Evolutionary conservation across 768 basidiomycete species (phyloP).

Genomic region (Podaxis carcinomalis): DNA sequence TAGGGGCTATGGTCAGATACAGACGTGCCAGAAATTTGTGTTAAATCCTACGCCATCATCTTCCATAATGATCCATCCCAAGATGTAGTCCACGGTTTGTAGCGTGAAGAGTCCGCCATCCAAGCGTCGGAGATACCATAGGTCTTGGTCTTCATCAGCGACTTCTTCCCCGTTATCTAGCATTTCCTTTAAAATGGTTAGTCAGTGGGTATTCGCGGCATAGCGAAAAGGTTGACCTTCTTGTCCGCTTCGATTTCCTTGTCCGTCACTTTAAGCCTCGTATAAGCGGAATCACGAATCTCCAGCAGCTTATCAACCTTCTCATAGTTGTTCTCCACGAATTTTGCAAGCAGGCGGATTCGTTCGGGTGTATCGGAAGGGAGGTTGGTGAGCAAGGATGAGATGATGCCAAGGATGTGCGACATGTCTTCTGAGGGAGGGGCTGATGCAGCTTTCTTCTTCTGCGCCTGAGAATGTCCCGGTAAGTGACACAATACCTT

Average conservation of each 20-base stretch:
- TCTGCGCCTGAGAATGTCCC: constrained; percentile 34
- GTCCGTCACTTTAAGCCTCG: constrained; percentile 57
- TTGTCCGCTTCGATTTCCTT: constrained; percentile 66
- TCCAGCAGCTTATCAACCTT: constrained; percentile 94
- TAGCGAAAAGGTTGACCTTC: constrained; percentile 38
- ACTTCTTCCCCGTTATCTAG: constrained; percentile 55
- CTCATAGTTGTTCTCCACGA: constrained; percentile 89
- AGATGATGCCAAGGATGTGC: constrained; percentile 84
- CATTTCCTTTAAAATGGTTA: constrained; percentile 38
- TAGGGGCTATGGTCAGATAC: constrained; percentile 24
- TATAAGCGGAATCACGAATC: constrained; percentile 67
- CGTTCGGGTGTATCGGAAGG: constrained; percentile 79
- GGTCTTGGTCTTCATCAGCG: constrained; percentile 60
- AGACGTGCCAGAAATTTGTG: neutral
- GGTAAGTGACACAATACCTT: neutral
- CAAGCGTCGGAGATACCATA: constrained; percentile 81
- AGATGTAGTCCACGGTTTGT: constrained; percentile 89
- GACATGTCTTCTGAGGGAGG: constrained; percentile 77
- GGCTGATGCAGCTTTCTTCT: constrained; percentile 56
- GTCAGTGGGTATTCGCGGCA: neutral
- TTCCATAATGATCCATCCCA: constrained; percentile 96
- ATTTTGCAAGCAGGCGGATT: constrained; percentile 85
- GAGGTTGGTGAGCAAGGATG: constrained; percentile 84
- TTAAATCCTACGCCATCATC: constrained; percentile 82
- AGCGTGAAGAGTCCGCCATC: constrained; percentile 86